These are phyloP conservation scores for Microdochium trichocladiopsis DNA, from an alignment of 2,329 filamentous ascomycete species.

Conservation along the genomic window DNA sequence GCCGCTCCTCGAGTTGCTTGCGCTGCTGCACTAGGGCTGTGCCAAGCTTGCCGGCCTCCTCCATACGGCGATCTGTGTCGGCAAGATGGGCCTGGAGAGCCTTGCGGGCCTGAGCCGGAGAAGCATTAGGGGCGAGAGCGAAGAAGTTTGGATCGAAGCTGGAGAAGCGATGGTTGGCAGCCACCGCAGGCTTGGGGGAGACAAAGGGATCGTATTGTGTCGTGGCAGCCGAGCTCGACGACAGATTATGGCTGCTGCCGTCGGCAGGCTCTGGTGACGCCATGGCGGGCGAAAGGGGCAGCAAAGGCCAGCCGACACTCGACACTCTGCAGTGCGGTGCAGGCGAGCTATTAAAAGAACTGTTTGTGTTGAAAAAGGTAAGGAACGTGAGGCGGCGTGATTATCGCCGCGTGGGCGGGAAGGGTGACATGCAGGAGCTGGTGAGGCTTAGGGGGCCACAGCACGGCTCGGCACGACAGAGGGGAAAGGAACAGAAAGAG, in stretches of 20 bases:
- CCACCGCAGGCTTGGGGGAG: slow-evolving; percentile 30
- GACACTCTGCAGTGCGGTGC: neutral
- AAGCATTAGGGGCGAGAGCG: slow-evolving; percentile 66
- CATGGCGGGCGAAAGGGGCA: neutral
- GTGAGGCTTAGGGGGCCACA: neutral
- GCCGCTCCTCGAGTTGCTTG: slow-evolving; percentile 70
- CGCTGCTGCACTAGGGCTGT: slow-evolving; percentile 83
- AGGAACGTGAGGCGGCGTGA: neutral
- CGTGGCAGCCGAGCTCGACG: neutral
- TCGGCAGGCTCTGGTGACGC: slow-evolving; percentile 5
- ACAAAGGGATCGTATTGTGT: slow-evolving; percentile 51
- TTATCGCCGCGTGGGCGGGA: neutral
- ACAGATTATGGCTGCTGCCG: slow-evolving; percentile 13
- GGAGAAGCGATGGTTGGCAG: slow-evolving; percentile 64
- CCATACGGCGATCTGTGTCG: slow-evolving; percentile 85
- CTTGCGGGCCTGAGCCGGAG: slow-evolving; percentile 79
- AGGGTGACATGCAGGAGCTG: neutral
- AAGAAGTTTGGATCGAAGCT: slow-evolving; percentile 77
- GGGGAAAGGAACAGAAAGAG: neutral
- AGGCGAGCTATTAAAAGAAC: neutral
- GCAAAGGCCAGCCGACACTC: neutral
- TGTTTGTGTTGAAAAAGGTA: neutral
- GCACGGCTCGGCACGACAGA: neutral
- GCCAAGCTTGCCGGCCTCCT: slow-evolving; percentile 80
- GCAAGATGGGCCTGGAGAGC: slow-evolving; percentile 86